A percentile compares a stretch with the other conserved stretches of the same genome.
Evolutionary conservation across 2,329 filamentous ascomycete species (phyloP).

Genomic region (Aspergillaceae sp.): DNA sequence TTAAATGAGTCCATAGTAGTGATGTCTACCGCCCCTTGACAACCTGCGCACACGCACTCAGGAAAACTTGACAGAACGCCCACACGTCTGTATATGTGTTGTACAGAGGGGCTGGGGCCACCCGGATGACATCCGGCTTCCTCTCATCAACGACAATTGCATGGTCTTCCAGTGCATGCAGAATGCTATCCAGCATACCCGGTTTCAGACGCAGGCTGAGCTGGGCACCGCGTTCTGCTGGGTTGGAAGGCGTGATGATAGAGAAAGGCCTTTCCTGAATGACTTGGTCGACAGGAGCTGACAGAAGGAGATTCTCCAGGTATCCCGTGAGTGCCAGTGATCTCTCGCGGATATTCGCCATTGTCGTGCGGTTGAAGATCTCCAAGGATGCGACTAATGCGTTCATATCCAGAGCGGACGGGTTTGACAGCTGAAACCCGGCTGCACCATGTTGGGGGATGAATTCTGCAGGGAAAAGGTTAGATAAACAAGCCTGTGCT

Average conservation of each 20-base stretch:
- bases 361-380: conserved; percentile 63
- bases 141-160: conserved; percentile 75
- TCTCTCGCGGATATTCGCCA: conserved; percentile 60
- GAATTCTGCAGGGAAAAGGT: conserved; percentile 44
- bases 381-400: conserved; percentile 64
- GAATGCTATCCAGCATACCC: conserved; percentile 62
- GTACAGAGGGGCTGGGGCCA: conserved; percentile 78
- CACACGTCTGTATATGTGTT: conserved; percentile 69
- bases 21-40: conserved; percentile 7
- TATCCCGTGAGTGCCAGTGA: conserved; percentile 68
- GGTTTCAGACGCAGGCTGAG: conserved; percentile 62
- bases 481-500: too few relatives aligned
- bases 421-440: conserved; percentile 81
- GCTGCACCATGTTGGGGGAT: conserved; percentile 66
- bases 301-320: conserved; percentile 58
- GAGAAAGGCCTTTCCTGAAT: conserved; percentile 40
- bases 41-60: conserved; percentile 39
- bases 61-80: conserved; percentile 50
- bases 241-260: conserved; percentile 62
- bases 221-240: conserved; percentile 65
- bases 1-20: background rate
- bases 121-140: conserved; percentile 73
- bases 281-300: conserved; percentile 21
- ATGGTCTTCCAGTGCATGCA: conserved; percentile 53
- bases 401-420: conserved; percentile 67